phyloP scores from a whole-genome alignment of 2,329 filamentous ascomycete species.

The Pseudogymnoascus sp. region DNA sequence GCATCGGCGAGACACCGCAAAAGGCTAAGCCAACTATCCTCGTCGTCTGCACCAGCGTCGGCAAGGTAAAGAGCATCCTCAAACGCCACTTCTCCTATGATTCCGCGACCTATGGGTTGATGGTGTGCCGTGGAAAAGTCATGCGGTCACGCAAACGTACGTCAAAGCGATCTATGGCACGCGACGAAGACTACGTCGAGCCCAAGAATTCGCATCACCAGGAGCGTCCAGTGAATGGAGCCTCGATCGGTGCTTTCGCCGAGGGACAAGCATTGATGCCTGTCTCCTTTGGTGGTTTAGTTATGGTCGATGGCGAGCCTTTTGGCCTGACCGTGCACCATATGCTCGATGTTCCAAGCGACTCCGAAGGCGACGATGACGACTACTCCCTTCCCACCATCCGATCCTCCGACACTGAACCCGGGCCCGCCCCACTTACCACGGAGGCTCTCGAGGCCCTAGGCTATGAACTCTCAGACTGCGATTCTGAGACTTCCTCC shows the following conservation, averaged over 20 bases:
- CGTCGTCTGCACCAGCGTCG: conserved; percentile 67
- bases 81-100: conserved; percentile 65
- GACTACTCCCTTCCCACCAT: not conserved
- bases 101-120: conserved; percentile 53
- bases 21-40: conserved; percentile 64
- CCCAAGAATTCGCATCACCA: conserved; percentile 70
- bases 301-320: conserved; percentile 73
- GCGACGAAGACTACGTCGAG: conserved; percentile 32
- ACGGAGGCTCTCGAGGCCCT: conserved; percentile 48
- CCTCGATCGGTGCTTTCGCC: conserved; percentile 86
- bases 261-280: conserved; percentile 79
- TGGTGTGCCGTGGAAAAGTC: conserved; percentile 63
- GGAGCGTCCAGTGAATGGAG: conserved; percentile 69
- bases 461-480: conserved; percentile 53
- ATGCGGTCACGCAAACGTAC: conserved; percentile 47
- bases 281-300: conserved; percentile 81
- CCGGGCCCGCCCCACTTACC: conserved; percentile 15
- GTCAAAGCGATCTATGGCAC: conserved; percentile 33
- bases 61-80: conserved; percentile 62
- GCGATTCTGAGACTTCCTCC: conserved; percentile 45
- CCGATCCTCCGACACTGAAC: not conserved
- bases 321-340: conserved; percentile 97
- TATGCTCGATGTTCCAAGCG: conserved; percentile 70
- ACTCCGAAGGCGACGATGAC: conserved; percentile 32
- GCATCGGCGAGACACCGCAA: conserved; percentile 59